Percentiles rank a stretch among this genome's conserved stretches.
phyloP scores from a whole-genome alignment of 1,284 basidiomycete genomes.

The Tilletia caries region DNA sequence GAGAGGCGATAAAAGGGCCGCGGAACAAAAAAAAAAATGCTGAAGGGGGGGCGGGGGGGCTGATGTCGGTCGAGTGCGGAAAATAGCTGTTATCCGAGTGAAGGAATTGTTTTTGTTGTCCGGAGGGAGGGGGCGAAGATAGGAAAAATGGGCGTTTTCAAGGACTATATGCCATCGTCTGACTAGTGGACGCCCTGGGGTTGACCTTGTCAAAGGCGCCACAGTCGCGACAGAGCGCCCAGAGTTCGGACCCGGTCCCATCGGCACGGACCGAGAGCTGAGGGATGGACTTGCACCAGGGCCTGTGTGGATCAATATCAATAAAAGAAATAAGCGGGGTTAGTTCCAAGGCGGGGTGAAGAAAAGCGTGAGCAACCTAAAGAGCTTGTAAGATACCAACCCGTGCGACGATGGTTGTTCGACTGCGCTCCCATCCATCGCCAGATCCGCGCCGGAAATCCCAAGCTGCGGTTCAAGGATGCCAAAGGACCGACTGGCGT shows the following conservation, averaged over 20 bases:
- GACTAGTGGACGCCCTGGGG: background rate
- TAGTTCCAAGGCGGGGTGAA: background rate
- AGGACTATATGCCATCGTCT: conserved; percentile 1
- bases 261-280: conserved; percentile 40
- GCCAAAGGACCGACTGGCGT: background rate
- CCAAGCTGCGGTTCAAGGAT: conserved; percentile 8
- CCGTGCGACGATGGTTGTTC: background rate
- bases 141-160: background rate
- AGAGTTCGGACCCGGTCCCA: conserved; percentile 33
- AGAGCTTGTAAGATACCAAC: too few species aligned
- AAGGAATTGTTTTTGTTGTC: too few species aligned
- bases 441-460: background rate
- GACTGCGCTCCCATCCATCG: background rate
- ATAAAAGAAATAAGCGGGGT: too few species aligned
- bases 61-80: too few species aligned
- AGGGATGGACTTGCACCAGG: conserved; percentile 38
- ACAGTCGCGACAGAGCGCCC: conserved; percentile 38
- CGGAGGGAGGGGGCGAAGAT: too few species aligned
- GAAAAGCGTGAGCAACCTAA: background rate
- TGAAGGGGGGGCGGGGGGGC: too few species aligned
- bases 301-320: background rate
- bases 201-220: conserved; percentile 23
- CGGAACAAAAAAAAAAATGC: too few species aligned
- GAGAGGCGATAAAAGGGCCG: too few species aligned
- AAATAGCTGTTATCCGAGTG: too few species aligned